These are phyloP conservation scores for Diaporthe citri DNA, from an alignment of 2,329 filamentous ascomycete species.

Conservation along the genomic window DNA sequence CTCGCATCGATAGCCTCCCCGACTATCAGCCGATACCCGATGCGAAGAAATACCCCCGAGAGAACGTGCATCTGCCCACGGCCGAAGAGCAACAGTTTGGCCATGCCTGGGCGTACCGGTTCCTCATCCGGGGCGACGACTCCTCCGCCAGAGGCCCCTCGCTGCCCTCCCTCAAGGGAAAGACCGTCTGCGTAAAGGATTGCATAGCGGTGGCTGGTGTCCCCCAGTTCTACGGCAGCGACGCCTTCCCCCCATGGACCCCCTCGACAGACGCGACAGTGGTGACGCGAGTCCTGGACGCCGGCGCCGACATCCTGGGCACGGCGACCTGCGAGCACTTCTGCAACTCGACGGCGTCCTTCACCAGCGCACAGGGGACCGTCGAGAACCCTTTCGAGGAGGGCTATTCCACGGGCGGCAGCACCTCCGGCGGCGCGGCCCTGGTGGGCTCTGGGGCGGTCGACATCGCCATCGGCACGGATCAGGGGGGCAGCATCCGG, in stretches of 20 bases:
- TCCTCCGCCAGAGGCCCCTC: conserved; percentile 46
- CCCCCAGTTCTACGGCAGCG: conserved; percentile 46
- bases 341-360: conserved; percentile 62
- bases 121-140: conserved; percentile 16
- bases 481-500: conserved; percentile 61
- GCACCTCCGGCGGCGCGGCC: conserved; percentile 60
- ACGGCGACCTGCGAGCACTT: conserved; percentile 67
- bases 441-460: conserved; percentile 57
- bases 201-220: conserved; percentile 67
- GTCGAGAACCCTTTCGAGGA: conserved; percentile 59
- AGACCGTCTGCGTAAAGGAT: conserved; percentile 65
- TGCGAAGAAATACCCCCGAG: background rate
- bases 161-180: conserved; percentile 56
- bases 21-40: conserved; percentile 50
- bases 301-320: conserved; percentile 63
- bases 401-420: conserved; percentile 63
- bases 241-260: conserved; percentile 65
- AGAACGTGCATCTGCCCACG: conserved; percentile 8
- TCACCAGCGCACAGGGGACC: conserved; percentile 59
- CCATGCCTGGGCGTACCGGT: conserved; percentile 14
- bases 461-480: conserved; percentile 52
- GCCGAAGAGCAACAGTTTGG: conserved; percentile 1
- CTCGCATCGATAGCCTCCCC: conserved; percentile 56
- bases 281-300: conserved; percentile 62
- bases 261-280: conserved; percentile 66